Base-by-base conservation (phyloP, 371 early-diverging fungal genomes). In the Sporodiniella umbellata region DNA sequence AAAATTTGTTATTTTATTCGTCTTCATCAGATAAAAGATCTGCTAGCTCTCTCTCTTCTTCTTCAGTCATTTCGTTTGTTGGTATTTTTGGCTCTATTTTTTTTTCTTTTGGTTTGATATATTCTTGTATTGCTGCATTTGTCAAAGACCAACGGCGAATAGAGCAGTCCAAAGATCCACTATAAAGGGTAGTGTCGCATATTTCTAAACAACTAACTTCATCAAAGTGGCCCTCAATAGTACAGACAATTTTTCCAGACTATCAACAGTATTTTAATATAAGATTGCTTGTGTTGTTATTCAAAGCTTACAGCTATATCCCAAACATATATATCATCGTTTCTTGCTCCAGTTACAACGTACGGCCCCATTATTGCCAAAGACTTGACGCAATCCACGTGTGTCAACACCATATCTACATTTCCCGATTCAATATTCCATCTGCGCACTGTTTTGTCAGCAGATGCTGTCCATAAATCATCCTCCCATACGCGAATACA, bases 241-340 rank as follows among this genome's bases (percentile, higher is more conserved):
- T 69, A 22, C 77, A 75, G 17, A 89, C 48, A 17, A 84, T 62
- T 33, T 90, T 76, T 40, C 87, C 90, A 8, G 85, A 83, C 88
- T 92, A 19, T 10, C 12, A 40, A n/a, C 21, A 21, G n/a, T 10
- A 42, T 12, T 44, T 1, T 7, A 38, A 37, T 24, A 49, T 46
- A 11, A 35, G 19, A 25, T 33, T n/a, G 24, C 21, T 19, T 19
- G 7, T 7, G 21, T 28, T 28, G 4, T 14, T 8, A 31, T 23
- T 18, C 2, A 8, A 8, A 17, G 67, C 80, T 67, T 83, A 90
- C 93, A 25, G 85, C 85, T 56, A 86, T 69, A 51, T 92, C 87
- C 85, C 88, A 93, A 3, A 92, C 77, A 18, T 89, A 83, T 21
- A 94, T 79, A 18, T 75, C 72, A 64, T 93, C 92, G 64, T 94